Percentiles rank a stretch among this genome's conserved stretches.
Conservation (phyloP, 2,329 filamentous ascomycete species). For the Periconia sp. region DNA sequence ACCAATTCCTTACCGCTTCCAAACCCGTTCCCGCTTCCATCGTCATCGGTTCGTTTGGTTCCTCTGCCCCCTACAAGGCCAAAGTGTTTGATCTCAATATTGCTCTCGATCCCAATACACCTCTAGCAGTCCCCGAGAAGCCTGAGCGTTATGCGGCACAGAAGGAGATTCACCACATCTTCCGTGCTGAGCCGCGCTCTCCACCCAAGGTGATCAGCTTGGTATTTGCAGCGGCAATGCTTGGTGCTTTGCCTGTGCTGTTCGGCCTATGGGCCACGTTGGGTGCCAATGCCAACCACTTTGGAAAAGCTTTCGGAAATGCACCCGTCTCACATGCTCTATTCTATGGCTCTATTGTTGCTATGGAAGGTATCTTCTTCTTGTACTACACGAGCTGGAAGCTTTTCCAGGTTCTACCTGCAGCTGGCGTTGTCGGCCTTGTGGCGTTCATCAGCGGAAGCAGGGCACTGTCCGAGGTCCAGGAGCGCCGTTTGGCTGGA, state of each 20-base stretch:
- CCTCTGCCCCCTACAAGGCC: constrained; percentile 66
- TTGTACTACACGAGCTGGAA: constrained; percentile 93
- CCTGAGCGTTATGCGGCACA: constrained; percentile 82
- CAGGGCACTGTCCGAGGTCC: constrained; percentile 89
- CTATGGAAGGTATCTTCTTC: constrained; percentile 90
- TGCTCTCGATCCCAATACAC: constrained; percentile 61
- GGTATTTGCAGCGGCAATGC: constrained; percentile 72
- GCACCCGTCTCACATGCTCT: constrained; percentile 79
- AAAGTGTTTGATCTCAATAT: constrained; percentile 74
- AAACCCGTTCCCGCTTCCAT: constrained; percentile 77
- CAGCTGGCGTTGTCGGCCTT: constrained; percentile 65
- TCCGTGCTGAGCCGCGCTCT: constrained; percentile 76
- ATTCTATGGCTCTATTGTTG: constrained; percentile 85
- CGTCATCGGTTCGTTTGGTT: constrained; percentile 83
- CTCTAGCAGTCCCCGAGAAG: constrained; percentile 63
- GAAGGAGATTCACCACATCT: constrained; percentile 86
- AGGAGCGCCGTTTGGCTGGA: constrained; percentile 80
- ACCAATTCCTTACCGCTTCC: constrained; percentile 71
- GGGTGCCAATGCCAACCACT: constrained; percentile 80
- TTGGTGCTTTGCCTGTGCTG: constrained; percentile 73
- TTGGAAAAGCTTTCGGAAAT: constrained; percentile 70
- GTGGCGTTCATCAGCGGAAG: constrained; percentile 84
- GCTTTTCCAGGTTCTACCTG: constrained; percentile 84
- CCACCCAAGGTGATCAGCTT: constrained; percentile 79
- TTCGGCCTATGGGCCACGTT: constrained; percentile 74